phyloP scores from a whole-genome alignment of 352 stramenopile genomes.

The Pythium biforme region DNA sequence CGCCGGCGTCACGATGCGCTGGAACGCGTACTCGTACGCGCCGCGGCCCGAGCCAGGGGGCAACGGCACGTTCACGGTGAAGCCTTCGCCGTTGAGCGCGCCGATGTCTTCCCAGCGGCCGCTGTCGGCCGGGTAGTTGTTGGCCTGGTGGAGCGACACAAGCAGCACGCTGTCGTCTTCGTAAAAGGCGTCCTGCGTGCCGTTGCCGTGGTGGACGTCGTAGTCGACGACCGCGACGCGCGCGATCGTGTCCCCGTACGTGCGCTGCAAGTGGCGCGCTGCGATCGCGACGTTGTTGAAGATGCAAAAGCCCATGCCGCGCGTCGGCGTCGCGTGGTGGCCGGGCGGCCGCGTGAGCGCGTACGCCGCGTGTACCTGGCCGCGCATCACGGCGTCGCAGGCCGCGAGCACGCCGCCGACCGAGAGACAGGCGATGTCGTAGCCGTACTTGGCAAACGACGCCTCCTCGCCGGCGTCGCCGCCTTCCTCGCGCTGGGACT shows the following conservation, averaged over 20 bases:
- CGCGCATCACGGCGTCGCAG: slow-evolving; percentile 53
- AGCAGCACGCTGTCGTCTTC: slow-evolving; percentile 74
- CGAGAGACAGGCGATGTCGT: slow-evolving; percentile 74
- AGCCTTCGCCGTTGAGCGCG: slow-evolving; percentile 35
- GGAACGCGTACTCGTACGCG: slow-evolving; percentile 74
- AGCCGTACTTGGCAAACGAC: slow-evolving; percentile 67
- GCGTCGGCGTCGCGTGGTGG: slow-evolving; percentile 56
- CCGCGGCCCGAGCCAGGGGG: slow-evolving; percentile 67
- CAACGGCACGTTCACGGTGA: slow-evolving; percentile 88
- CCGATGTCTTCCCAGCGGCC: slow-evolving; percentile 47
- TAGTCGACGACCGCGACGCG: slow-evolving; percentile 94
- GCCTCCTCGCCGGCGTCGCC: slow-evolving; percentile 73
- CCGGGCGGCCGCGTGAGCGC: slow-evolving; percentile 68
- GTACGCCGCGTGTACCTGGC: slow-evolving; percentile 47
- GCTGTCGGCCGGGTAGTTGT: slow-evolving; percentile 76
- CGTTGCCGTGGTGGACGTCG: slow-evolving; percentile 97
- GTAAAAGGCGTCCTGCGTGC: slow-evolving; percentile 91
- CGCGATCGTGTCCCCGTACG: slow-evolving; percentile 71
- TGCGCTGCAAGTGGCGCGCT: slow-evolving; percentile 41
- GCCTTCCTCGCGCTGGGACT: slow-evolving; percentile 54
- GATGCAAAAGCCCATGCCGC: slow-evolving; percentile 71
- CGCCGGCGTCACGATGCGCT: slow-evolving; percentile 62
- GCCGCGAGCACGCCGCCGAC: slow-evolving; percentile 60
- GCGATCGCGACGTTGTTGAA: slow-evolving; percentile 76
- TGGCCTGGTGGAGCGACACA: slow-evolving; percentile 76